Evolutionary conservation across 306 rosid species (phyloP), one percentile per base, ranked within the genome.

Genomic region (Lathyrus sativus): DNA sequence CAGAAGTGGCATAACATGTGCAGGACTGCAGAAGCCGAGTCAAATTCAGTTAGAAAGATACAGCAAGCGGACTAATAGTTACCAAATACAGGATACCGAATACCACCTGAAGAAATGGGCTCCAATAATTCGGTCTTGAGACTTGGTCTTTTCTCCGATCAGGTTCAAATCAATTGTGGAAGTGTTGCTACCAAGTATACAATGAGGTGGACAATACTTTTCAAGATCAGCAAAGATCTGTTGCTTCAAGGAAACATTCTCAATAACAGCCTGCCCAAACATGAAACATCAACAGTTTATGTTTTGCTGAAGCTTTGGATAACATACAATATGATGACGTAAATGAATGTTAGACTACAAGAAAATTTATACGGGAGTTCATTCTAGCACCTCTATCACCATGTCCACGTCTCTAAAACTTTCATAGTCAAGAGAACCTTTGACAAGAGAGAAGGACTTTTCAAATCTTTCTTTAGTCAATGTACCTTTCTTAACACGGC

Each of bases 141-240:
- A 90, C 69, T 74, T 88, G 56, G 86, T 88, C 85, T 18, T 87
- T 66, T 90, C 85, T 75, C 99, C 99, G 66, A 93, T 90, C 64
- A 90, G 88, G 79, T 90, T 76, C 87, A 93, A 84, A 85, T 93
- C 99, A 70, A 93, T 93, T 56, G 99, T 93, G 64, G 99, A 93
- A 62, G 99, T 93, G 85, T 93, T 93, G 76, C 90, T 90, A 17
- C 89, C 96, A 73, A 93, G 90, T 80, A 93, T 87, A 83, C 97
- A 93, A 80, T 88, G 91, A 70, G 85, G 82, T 11, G 89, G 90
- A 76, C 99, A 93, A 77, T 82, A 84, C 65, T 88, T 93, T 80
- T 90, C 99, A 24, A 93, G 97, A 64, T 93, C 99, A 76, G 87
- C 79, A 75, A 93, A 90, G 45, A 93, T 87, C 65, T 93, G 88